These are phyloP conservation scores for Malus hybrid DNA, from an alignment of 331 rosid genomes.

Conservation along the genomic window DNA sequence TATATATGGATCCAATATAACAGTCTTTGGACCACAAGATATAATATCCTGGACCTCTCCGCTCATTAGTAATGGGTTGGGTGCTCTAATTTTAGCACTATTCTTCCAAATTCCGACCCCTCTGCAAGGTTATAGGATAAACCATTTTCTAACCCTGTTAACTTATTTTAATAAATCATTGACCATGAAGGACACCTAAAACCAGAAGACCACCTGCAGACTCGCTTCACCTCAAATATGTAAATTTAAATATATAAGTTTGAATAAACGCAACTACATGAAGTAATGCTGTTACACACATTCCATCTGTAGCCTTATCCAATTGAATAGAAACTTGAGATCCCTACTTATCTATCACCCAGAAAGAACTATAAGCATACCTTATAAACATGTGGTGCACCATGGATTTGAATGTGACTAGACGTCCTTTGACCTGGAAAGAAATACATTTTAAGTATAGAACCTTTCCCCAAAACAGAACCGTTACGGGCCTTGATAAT, in stretches of 20 bases:
- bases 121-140: not conserved
- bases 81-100: not conserved
- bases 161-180: not conserved
- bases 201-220: not conserved
- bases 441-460: slow-evolving; percentile 79
- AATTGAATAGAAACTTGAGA: slow-evolving; percentile 14
- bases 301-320: slow-evolving; percentile 24
- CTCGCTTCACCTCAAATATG: not conserved
- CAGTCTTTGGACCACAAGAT: too few species aligned
- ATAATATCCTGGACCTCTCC: not conserved
- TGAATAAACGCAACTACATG: not conserved
- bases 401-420: slow-evolving; percentile 62
- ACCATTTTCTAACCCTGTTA: not conserved
- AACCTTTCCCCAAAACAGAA: slow-evolving; percentile 74
- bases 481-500: slow-evolving; percentile 64
- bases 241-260: not conserved
- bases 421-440: slow-evolving; percentile 89
- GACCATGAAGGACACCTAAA: not conserved
- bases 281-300: not conserved
- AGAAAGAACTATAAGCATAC: slow-evolving; percentile 26
- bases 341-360: slow-evolving; percentile 1
- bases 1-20: too few species aligned
- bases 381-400: slow-evolving; percentile 76
- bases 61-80: not conserved
- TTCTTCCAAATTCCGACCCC: not conserved